Evolutionary conservation across 2,329 filamentous ascomycete species (phyloP).

Genomic region (Coniochaeta hoffmannii): DNA sequence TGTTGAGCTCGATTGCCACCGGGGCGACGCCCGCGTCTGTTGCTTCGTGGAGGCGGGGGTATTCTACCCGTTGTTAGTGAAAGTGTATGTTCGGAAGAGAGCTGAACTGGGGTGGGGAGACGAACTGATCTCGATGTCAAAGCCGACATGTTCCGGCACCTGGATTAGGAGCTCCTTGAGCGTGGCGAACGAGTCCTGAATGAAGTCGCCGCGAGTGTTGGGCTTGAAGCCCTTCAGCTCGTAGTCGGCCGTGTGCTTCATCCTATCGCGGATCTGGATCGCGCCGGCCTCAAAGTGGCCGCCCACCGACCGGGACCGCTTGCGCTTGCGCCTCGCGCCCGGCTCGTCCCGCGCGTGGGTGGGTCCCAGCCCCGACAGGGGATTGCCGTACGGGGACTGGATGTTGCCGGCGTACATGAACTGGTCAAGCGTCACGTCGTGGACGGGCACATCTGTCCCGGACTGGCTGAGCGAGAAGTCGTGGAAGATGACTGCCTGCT

Average conservation of each 20-base stretch:
- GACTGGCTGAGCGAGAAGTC: constrained; percentile 33
- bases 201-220: constrained; percentile 27
- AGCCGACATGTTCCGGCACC: constrained; percentile 26
- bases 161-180: constrained; percentile 26
- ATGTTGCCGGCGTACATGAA: constrained; percentile 22
- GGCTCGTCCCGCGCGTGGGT: neutral
- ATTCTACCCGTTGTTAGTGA: constrained; percentile 20
- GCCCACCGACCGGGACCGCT: constrained; percentile 14
- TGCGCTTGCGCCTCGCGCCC: constrained; percentile 5
- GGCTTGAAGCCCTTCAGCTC: constrained; percentile 29
- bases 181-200: constrained; percentile 29
- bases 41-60: constrained; percentile 30
- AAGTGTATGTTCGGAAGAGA: constrained; percentile 8
- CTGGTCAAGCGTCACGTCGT: constrained; percentile 30
- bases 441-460: constrained; percentile 30
- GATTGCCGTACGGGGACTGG: constrained; percentile 10
- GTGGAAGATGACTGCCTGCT: constrained; percentile 31
- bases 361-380: constrained; percentile 1
- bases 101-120: neutral
- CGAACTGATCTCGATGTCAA: constrained; percentile 32
- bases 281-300: constrained; percentile 14
- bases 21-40: constrained; percentile 23
- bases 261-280: constrained; percentile 18
- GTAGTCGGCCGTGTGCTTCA: constrained; percentile 31
- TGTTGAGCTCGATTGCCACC: constrained; percentile 28